Conservation (phyloP, 2,329 filamentous ascomycete species). For the Corynespora cassiicola region DNA sequence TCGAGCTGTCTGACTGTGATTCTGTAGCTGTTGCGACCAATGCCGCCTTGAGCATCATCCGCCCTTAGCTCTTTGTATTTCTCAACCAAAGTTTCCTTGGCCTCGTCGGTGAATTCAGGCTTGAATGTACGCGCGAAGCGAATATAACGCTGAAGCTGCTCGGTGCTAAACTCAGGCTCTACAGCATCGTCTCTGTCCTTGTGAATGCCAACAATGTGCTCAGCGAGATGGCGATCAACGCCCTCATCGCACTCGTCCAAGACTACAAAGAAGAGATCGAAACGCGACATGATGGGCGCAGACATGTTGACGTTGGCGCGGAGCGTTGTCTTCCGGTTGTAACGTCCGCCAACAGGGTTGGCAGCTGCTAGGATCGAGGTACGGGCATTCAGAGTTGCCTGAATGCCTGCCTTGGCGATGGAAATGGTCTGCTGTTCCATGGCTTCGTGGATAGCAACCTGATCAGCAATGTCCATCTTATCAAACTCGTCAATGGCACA, state of each 20-base stretch:
- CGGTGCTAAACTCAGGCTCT: slow-evolving; percentile 91
- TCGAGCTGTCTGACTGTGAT: slow-evolving; percentile 97
- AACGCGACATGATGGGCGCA: slow-evolving; percentile 98
- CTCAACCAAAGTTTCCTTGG: slow-evolving; percentile 82
- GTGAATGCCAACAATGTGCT: slow-evolving; percentile 94
- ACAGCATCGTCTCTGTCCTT: slow-evolving; percentile 91
- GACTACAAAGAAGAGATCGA: slow-evolving; percentile 98
- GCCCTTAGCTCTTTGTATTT: slow-evolving; percentile 95
- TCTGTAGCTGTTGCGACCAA: slow-evolving; percentile 93
- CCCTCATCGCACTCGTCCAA: slow-evolving; percentile 95
- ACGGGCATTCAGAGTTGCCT: slow-evolving; percentile 93
- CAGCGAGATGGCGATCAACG: slow-evolving; percentile 87
- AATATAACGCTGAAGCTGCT: slow-evolving; percentile 96
- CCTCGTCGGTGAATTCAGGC: slow-evolving; percentile 88
- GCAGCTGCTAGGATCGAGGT: slow-evolving; percentile 95
- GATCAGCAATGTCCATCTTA: slow-evolving; percentile 98
- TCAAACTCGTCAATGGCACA: slow-evolving; percentile 99
- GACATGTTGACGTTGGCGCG: slow-evolving; percentile 98
- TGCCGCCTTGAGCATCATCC: slow-evolving; percentile 91
- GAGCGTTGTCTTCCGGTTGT: slow-evolving; percentile 94
- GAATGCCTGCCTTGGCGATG: slow-evolving; percentile 97
- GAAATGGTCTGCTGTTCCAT: slow-evolving; percentile 99
- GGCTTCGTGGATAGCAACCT: slow-evolving; percentile 98
- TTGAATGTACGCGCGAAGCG: slow-evolving; percentile 95
- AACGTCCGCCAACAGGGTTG: slow-evolving; percentile 94